A percentile compares a stretch with the other conserved stretches of the same genome.
These are phyloP conservation scores for Rhodotorula paludigena DNA, from an alignment of 768 basidiomycete genomes.

Conservation along the genomic window DNA sequence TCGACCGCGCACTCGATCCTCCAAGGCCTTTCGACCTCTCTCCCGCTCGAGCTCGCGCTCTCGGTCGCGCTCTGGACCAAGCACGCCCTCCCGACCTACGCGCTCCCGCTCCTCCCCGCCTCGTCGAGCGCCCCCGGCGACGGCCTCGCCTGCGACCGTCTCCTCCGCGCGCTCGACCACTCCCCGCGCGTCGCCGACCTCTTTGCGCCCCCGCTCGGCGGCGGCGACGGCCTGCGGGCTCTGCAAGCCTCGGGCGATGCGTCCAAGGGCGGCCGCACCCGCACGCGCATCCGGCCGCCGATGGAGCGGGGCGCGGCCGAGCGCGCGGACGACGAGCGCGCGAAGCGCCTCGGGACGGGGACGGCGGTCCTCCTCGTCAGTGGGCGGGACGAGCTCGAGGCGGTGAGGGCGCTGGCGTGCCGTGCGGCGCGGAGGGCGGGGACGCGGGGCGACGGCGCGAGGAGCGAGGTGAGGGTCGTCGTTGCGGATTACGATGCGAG, in stretches of 20 bases:
- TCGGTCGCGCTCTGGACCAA: constrained; percentile 27
- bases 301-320: not conserved
- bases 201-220: not conserved
- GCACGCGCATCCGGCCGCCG: not conserved
- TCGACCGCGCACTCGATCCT: constrained; percentile 22
- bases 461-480: constrained; percentile 22
- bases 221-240: constrained; percentile 4
- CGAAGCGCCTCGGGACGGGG: not conserved
- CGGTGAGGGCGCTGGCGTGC: constrained; percentile 23
- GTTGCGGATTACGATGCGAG: constrained; percentile 19
- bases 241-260: constrained; percentile 6
- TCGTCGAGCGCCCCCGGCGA: not conserved
- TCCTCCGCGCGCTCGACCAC: not conserved
- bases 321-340: constrained; percentile 2
- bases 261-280: constrained; percentile 4
- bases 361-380: constrained; percentile 26
- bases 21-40: constrained; percentile 10
- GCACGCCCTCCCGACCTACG: constrained; percentile 20
- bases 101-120: constrained; percentile 6
- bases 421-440: constrained; percentile 5
- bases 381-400: constrained; percentile 24
- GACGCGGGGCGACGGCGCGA: not conserved
- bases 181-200: not conserved
- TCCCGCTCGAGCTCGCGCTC: constrained; percentile 21
- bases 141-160: constrained; percentile 12